Conservation (phyloP, 208 protist species). For the Trypanosoma melophagium region DNA sequence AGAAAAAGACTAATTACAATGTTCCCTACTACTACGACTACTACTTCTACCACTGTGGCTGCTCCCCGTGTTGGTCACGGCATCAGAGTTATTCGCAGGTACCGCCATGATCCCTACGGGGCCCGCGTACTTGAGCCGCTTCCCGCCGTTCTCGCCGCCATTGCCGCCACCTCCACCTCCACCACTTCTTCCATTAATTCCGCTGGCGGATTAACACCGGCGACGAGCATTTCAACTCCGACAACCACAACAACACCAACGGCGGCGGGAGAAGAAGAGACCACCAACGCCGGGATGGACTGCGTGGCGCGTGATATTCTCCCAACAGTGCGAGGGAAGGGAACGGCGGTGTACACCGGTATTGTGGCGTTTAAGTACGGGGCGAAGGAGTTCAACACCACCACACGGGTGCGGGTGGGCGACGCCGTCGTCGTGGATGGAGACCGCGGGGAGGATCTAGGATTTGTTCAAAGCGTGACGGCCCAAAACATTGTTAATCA, state of each 20-base stretch:
- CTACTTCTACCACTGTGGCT: background rate
- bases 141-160: conserved; percentile 11
- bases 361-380: conserved; percentile 69
- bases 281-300: no score
- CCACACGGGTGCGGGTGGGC: conserved; percentile 36
- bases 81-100: conserved; percentile 12
- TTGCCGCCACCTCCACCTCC: background rate
- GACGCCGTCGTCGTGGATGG: conserved; percentile 68
- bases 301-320: no score
- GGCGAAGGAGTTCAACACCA: conserved; percentile 38
- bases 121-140: conserved; percentile 29
- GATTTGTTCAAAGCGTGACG: conserved; percentile 41
- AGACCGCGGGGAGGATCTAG: conserved; percentile 74
- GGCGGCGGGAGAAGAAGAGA: no score
- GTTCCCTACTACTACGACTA: background rate
- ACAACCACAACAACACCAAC: no score
- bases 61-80: background rate
- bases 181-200: conserved; percentile 6
- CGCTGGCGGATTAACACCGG: background rate
- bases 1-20: background rate
- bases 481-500: background rate
- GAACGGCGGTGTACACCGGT: no score
- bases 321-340: no score
- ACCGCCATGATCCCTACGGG: conserved; percentile 73
- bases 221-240: background rate